Conservation (phyloP, 192 early-diverging fungal species). For the Geranomyces variabilis region DNA sequence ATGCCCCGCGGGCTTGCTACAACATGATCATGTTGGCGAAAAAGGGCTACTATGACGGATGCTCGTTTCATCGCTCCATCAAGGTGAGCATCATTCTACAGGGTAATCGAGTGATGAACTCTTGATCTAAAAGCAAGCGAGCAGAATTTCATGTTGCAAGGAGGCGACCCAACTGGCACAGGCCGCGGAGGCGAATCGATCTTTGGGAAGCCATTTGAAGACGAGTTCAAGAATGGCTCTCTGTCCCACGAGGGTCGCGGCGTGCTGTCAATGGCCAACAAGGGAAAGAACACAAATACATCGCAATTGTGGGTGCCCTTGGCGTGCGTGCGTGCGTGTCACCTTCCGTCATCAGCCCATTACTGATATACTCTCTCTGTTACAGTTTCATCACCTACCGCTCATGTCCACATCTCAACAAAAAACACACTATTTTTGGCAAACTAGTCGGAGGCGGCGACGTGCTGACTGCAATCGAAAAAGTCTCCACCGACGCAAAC, state of each 20-base stretch:
- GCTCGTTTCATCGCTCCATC: constrained; percentile 88
- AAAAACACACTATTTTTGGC: constrained; percentile 95
- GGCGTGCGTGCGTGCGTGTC: not conserved
- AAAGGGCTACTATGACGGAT: constrained; percentile 77
- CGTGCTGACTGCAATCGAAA: constrained; percentile 79
- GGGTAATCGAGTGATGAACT: too few relatives aligned
- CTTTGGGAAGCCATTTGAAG: constrained; percentile 64
- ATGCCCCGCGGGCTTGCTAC: constrained; percentile 85
- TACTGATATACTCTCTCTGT: not conserved
- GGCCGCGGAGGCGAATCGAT: constrained; percentile 82
- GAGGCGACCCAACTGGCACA: constrained; percentile 74
- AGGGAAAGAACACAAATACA: constrained; percentile 86
- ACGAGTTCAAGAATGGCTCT: constrained; percentile 54
- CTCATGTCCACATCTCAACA: constrained; percentile 52
- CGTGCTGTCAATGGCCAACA: constrained; percentile 94
- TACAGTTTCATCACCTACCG: constrained; percentile 56
- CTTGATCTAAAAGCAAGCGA: constrained; percentile 30
- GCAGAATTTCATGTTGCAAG: constrained; percentile 85
- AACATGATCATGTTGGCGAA: constrained; percentile 91
- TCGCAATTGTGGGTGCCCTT: constrained; percentile 63
- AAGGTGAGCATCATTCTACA: constrained; percentile 41
- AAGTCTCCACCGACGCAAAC: constrained; percentile 67
- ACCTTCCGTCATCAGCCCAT: not conserved
- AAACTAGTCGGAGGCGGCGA: constrained; percentile 87
- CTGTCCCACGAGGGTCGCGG: constrained; percentile 81